A percentile compares a stretch with the other conserved stretches of the same genome.
Conservation (phyloP, 108 stramenopile genomes). For the Bacterosira constricta region DNA sequence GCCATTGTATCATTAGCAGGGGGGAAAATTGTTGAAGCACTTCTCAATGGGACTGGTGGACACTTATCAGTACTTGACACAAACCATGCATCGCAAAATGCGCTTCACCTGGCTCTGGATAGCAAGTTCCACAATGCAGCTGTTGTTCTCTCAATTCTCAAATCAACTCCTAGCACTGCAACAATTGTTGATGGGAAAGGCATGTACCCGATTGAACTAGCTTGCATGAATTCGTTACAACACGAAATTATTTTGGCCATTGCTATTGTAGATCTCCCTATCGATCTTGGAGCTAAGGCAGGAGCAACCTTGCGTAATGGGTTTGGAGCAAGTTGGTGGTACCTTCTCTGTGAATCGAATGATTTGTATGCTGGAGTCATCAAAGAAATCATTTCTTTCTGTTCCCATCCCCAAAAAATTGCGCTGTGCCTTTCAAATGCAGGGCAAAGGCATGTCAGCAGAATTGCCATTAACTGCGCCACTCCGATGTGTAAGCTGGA, state of each 20-base stretch:
- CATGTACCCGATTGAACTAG: conserved; percentile 78
- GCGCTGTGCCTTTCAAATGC: conserved; percentile 60
- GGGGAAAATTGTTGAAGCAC: conserved; percentile 75
- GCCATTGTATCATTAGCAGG: conserved; percentile 68
- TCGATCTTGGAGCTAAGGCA: conserved; percentile 69
- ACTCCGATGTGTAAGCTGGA: conserved; percentile 66
- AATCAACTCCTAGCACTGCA: conserved; percentile 64
- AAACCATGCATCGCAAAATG: conserved; percentile 58
- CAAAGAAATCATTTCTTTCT: conserved; percentile 67
- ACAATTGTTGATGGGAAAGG: conserved; percentile 58
- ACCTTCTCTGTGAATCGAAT: conserved; percentile 78
- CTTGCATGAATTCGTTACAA: conserved; percentile 71
- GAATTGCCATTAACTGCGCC: conserved; percentile 60
- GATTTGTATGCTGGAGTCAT: conserved; percentile 74
- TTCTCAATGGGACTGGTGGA: conserved; percentile 68
- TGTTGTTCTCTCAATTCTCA: conserved; percentile 74
- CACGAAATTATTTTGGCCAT: conserved; percentile 78
- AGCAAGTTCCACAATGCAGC: conserved; percentile 62
- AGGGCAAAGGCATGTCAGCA: conserved; percentile 21
- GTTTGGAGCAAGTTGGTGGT: conserved; percentile 85
- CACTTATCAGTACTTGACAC: conserved; percentile 48
- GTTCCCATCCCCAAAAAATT: conserved; percentile 73
- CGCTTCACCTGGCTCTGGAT: conserved; percentile 71
- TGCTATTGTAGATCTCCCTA: conserved; percentile 78
- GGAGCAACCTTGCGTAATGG: conserved; percentile 46